Base-by-base conservation (phyloP, 805 yeast genomes). In the Saturnispora diversa region DNA sequence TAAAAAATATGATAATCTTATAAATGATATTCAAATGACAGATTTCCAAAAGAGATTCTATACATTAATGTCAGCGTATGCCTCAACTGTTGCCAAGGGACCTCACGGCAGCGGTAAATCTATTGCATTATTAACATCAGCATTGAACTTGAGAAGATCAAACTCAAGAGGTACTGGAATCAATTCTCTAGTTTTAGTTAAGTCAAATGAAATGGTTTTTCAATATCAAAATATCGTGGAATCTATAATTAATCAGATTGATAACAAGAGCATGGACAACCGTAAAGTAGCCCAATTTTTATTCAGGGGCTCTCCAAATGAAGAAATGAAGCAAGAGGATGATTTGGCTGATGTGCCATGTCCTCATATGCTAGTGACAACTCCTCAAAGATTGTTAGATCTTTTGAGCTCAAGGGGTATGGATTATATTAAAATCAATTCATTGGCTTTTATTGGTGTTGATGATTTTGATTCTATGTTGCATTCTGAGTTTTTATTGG, bases 381-480 rank as follows among this genome's bases (percentile, higher is more conserved):
- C 68, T 0, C 66, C 68, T 3, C 64, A 56, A 17, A 51, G 66
- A 44, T 38, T 63, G n/a, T 39, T 62, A 11, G 67, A 62, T 44
- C 24, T 62, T 22, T 43, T 63, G 16, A 53, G 64, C 10, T 50
- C 58, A 4, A 50, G 57, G 35, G 62, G 64, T 28, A 56, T 52
- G 56, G 60, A 54, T 25, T 54, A 45, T 36, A 30, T 59, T 9
- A 56, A 53, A 26, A 48, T 63, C 9, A 48, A 52, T 27, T 50
- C 46, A 19, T 42, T 63, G 4, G 44, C 54, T 3, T 53, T 51
- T 19, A 48, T 63, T 26, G 58, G 49, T 7, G 61, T 56, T 12
- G 67, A 63, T 46, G 66, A 62, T 44, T 55, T 61, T 27, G 64
- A 59, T 36, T 39, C 48, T 6, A 53, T 60, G 57, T 29, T 63